phyloP scores from a whole-genome alignment of 2,329 filamentous ascomycete species.

The Stylonectria norvegica region DNA sequence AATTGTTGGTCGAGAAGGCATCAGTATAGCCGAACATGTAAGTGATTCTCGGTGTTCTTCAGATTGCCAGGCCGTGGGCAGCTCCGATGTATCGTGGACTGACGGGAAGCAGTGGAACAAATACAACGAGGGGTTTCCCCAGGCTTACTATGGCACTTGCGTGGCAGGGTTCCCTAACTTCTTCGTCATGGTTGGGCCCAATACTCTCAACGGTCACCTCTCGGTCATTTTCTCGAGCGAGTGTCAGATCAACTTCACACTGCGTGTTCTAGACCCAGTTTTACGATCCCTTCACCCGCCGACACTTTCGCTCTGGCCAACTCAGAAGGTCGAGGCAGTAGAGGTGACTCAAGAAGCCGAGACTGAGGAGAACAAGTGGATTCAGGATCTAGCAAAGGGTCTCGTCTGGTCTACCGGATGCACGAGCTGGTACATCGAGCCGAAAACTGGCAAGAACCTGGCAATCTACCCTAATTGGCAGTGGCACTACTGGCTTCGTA shows the following conservation, averaged over 20 bases:
- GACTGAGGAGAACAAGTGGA: not conserved
- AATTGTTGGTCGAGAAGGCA: not conserved
- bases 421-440: not conserved
- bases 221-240: not conserved
- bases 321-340: not conserved
- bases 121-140: not conserved
- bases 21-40: not conserved
- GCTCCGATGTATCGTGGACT: no score
- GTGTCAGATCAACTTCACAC: not conserved
- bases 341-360: not conserved
- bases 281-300: not conserved
- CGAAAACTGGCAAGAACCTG: not conserved
- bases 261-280: not conserved
- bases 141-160: not conserved
- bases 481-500: not conserved
- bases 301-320: not conserved
- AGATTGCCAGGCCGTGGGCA: not conserved
- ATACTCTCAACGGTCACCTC: not conserved
- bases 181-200: not conserved
- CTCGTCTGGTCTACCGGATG: not conserved
- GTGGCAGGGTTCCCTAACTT: not conserved
- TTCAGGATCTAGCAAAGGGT: not conserved
- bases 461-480: not conserved
- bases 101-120: not conserved
- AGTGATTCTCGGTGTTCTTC: not conserved